These are phyloP conservation scores for Colletotrichum aenigma DNA, from an alignment of 2,329 filamentous ascomycete species.

Conservation along the genomic window DNA sequence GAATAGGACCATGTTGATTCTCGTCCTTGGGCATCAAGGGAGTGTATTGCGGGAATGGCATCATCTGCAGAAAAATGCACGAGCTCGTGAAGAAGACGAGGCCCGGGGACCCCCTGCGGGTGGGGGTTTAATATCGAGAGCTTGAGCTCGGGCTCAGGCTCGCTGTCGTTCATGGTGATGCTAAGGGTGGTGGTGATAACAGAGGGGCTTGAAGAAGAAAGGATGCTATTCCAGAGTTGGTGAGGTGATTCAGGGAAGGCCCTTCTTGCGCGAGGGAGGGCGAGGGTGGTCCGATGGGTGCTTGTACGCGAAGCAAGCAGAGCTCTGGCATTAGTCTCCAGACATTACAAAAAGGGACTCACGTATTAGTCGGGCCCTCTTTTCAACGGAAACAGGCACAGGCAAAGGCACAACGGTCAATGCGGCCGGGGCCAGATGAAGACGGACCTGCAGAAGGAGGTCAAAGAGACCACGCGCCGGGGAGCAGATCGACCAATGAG, in stretches of 20 bases:
- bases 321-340: background rate
- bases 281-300: background rate
- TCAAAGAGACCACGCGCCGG: slow-evolving; percentile 1
- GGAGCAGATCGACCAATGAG: slow-evolving; percentile 9
- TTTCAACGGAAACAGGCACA: slow-evolving; percentile 2
- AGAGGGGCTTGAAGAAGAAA: background rate
- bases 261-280: background rate
- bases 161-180: background rate
- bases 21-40: slow-evolving; percentile 46
- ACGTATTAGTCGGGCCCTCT: slow-evolving; percentile 18
- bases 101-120: slow-evolving; percentile 44
- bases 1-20: slow-evolving; percentile 61
- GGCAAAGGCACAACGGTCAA: background rate
- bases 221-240: background rate
- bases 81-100: slow-evolving; percentile 60
- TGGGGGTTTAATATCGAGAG: slow-evolving; percentile 53
- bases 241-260: background rate
- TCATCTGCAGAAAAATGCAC: slow-evolving; percentile 48
- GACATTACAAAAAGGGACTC: background rate
- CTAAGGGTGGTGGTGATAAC: background rate
- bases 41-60: slow-evolving; percentile 64
- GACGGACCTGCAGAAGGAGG: slow-evolving; percentile 15
- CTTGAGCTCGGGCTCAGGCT: background rate
- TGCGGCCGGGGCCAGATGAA: slow-evolving; percentile 5
- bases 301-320: background rate